Evolutionary conservation across 139 green algal genomes (phyloP).

Genomic region (Limnomonas spitsbergensis): DNA sequence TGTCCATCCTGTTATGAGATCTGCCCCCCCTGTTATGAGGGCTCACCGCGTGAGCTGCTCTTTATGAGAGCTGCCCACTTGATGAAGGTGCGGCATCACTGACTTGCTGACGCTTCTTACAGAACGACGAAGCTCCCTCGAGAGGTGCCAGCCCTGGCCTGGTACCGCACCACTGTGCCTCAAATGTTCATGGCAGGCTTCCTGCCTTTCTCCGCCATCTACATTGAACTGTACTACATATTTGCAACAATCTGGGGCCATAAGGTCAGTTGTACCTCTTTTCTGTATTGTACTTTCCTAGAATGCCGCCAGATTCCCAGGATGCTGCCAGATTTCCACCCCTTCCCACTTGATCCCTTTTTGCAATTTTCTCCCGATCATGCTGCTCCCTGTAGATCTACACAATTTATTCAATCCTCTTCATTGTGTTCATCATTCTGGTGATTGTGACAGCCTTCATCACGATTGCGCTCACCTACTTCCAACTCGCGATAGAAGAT

Average conservation of each 20-base stretch:
- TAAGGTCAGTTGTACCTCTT: constrained; percentile 79
- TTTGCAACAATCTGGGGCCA: constrained; percentile 94
- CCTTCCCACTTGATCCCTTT: too few species aligned
- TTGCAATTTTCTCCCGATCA: too few species aligned
- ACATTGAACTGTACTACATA: constrained; percentile 99
- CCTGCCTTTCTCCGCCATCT: constrained; percentile 95
- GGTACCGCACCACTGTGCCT: constrained; percentile 77
- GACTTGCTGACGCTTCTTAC: too few species aligned
- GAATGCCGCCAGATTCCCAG: too few species aligned
- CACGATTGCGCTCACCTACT: constrained; percentile 93
- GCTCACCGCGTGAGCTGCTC: too few species aligned
- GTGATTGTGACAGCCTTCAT: constrained; percentile 93
- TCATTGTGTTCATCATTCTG: constrained; percentile 92
- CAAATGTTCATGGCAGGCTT: constrained; percentile 94
- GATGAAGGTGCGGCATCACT: too few species aligned
- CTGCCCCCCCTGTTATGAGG: too few species aligned
- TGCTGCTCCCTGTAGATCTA: too few species aligned
- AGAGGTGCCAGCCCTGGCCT: constrained; percentile 81
- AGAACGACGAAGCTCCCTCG: constrained; percentile 88
- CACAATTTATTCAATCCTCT: constrained; percentile 92
- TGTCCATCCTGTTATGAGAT: too few species aligned
- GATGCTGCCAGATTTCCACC: too few species aligned
- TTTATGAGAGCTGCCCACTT: too few species aligned
- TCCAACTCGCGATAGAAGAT: constrained; percentile 92
- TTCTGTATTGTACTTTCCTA: too few species aligned